Evolutionary conservation across 2,329 filamentous ascomycete species (phyloP).

Genomic region (Nothomitra cinnamomea): DNA sequence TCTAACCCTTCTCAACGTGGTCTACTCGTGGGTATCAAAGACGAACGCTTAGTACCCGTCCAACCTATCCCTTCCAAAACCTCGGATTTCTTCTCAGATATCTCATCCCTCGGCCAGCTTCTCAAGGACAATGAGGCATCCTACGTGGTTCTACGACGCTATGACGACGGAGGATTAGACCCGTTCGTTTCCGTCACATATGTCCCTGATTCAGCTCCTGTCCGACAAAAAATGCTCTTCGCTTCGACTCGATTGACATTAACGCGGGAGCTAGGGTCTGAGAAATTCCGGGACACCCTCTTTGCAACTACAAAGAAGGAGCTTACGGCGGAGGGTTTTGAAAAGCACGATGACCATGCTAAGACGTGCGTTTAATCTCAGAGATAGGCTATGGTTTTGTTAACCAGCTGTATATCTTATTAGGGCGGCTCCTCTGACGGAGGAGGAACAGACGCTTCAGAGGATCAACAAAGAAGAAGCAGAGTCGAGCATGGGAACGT

Average conservation of each 20-base stretch:
- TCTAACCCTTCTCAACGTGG: slow-evolving; percentile 45
- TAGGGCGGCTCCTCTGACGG: slow-evolving; percentile 50
- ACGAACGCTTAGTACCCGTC: slow-evolving; percentile 49
- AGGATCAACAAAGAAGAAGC: slow-evolving; percentile 62
- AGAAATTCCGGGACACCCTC: slow-evolving; percentile 61
- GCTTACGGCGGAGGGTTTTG: slow-evolving; percentile 51
- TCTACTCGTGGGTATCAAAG: slow-evolving; percentile 52
- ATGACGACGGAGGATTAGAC: slow-evolving; percentile 25
- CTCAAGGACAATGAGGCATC: slow-evolving; percentile 49
- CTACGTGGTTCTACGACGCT: slow-evolving; percentile 59
- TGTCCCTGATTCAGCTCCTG: slow-evolving; percentile 60
- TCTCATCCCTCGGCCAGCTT: slow-evolving; percentile 43
- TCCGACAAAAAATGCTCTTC: slow-evolving; percentile 77
- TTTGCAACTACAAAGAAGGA: slow-evolving; percentile 56
- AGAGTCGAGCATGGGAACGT: slow-evolving; percentile 53
- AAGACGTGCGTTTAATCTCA: slow-evolving; percentile 18
- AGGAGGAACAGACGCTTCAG: slow-evolving; percentile 55
- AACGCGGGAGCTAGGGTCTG: slow-evolving; percentile 57
- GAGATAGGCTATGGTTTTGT: slow-evolving; percentile 9
- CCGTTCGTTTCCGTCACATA: slow-evolving; percentile 56
- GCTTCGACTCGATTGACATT: slow-evolving; percentile 61
- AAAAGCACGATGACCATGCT: slow-evolving; percentile 52
- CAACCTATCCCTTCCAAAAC: slow-evolving; percentile 35
- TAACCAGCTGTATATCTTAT: neutral
- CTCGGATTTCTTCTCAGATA: slow-evolving; percentile 44